phyloP scores from a whole-genome alignment of 2,329 filamentous ascomycete species.

The Pseudogymnoascus sp. region DNA sequence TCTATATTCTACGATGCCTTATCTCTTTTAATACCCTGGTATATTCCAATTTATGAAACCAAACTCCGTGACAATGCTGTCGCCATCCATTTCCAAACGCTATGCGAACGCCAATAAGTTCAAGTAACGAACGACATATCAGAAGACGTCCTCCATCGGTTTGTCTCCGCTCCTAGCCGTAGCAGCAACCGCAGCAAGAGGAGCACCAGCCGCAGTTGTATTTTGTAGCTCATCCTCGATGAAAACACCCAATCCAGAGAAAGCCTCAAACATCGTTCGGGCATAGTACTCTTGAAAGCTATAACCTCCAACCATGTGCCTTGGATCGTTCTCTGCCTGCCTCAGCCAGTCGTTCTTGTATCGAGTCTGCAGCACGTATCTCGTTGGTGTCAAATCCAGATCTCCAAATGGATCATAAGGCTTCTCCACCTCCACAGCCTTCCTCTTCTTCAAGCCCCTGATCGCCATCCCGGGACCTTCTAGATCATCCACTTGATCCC shows the following conservation, averaged over 20 bases:
- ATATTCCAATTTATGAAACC: conserved; percentile 6
- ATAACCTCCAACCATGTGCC: conserved; percentile 72
- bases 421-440: conserved; percentile 53
- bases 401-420: conserved; percentile 88
- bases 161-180: conserved; percentile 34
- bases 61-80: conserved; percentile 5
- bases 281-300: conserved; percentile 72
- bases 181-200: conserved; percentile 31
- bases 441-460: conserved; percentile 65
- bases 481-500: conserved; percentile 17
- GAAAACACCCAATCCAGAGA: conserved; percentile 80
- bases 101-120: conserved; percentile 1
- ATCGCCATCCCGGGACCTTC: conserved; percentile 47
- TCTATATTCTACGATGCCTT: not conserved
- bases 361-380: conserved; percentile 58
- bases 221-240: conserved; percentile 56
- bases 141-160: conserved; percentile 41
- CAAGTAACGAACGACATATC: conserved; percentile 4
- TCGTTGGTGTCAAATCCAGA: conserved; percentile 55
- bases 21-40: not conserved
- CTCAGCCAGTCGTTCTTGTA: conserved; percentile 73
- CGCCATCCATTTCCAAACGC: conserved; percentile 7
- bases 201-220: conserved; percentile 30
- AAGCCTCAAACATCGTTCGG: conserved; percentile 77
- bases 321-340: conserved; percentile 52